Conservation (phyloP, 495 filamentous ascomycete species). For the Gamarada debralockiae region DNA sequence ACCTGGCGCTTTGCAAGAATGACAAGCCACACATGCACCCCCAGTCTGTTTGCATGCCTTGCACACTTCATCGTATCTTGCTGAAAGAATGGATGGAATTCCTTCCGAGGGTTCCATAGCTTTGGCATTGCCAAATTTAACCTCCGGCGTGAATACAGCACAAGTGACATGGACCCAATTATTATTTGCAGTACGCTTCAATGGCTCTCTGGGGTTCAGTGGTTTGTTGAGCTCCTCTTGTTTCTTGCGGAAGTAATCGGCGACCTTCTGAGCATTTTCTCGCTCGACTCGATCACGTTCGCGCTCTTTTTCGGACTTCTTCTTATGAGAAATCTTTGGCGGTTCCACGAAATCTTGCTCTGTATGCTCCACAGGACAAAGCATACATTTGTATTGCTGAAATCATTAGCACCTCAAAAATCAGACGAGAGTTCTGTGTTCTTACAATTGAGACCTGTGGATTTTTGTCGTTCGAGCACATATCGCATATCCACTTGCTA, state of each 20-base stretch:
- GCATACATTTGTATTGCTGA: slow-evolving; percentile 82
- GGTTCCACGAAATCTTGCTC: slow-evolving; percentile 82
- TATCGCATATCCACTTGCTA: slow-evolving; percentile 91
- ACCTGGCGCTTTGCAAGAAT: slow-evolving; percentile 66
- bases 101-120: slow-evolving; percentile 82
- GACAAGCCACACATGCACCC: slow-evolving; percentile 80
- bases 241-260: slow-evolving; percentile 72
- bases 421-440: background rate
- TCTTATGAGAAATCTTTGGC: slow-evolving; percentile 79
- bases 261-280: slow-evolving; percentile 68
- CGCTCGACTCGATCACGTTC: slow-evolving; percentile 84
- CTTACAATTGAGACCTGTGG: slow-evolving; percentile 80
- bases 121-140: slow-evolving; percentile 82
- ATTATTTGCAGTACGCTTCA: slow-evolving; percentile 90
- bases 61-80: slow-evolving; percentile 69
- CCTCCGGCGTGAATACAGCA: slow-evolving; percentile 85
- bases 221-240: slow-evolving; percentile 82
- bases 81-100: slow-evolving; percentile 68
- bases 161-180: slow-evolving; percentile 99
- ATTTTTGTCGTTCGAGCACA: slow-evolving; percentile 88
- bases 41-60: slow-evolving; percentile 72
- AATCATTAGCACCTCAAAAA: slow-evolving; percentile 25
- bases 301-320: slow-evolving; percentile 88
- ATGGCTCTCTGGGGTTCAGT: slow-evolving; percentile 77
- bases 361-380: slow-evolving; percentile 76